phyloP scores from a whole-genome alignment of 495 filamentous ascomycete species.

The Xylaria cubensis region DNA sequence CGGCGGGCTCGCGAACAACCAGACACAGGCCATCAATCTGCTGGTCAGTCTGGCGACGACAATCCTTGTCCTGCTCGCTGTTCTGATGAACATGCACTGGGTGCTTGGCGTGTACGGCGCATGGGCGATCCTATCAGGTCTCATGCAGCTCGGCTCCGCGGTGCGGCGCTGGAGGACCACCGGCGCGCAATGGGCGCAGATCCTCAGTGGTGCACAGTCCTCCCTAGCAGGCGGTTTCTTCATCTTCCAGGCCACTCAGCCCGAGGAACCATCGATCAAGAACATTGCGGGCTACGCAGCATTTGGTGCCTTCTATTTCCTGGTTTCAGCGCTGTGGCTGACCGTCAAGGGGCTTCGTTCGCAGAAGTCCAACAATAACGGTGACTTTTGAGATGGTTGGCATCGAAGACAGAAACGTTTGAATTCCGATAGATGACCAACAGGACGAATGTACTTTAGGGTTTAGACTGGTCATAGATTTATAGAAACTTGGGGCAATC shows the following conservation, averaged over 20 bases:
- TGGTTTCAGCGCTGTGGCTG: conserved; percentile 25
- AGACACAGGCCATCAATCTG: conserved; percentile 21
- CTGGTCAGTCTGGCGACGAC: conserved; percentile 23
- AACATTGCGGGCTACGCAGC: conserved; percentile 24
- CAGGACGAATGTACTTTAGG: background rate
- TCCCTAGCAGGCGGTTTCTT: conserved; percentile 26
- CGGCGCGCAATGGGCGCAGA: conserved; percentile 22
- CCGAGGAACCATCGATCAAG: conserved; percentile 25
- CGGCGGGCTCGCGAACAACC: conserved; percentile 24
- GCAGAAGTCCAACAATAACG: conserved; percentile 15
- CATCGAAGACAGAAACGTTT: background rate
- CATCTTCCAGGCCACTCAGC: conserved; percentile 27
- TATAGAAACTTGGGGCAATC: background rate
- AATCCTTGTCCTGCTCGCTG: conserved; percentile 12
- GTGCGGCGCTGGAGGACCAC: conserved; percentile 25
- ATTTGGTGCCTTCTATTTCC: conserved; percentile 25
- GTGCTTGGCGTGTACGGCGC: conserved; percentile 25
- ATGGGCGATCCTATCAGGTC: conserved; percentile 25
- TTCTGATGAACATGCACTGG: conserved; percentile 26
- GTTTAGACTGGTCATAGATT: conserved; percentile 5
- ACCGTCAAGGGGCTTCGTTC: conserved; percentile 26
- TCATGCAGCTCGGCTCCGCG: conserved; percentile 26
- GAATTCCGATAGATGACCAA: background rate
- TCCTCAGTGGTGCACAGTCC: conserved; percentile 25
- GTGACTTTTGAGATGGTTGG: conserved; percentile 12